Evolutionary conservation across 2,329 filamentous ascomycete genomes (phyloP).

Genomic region (Orbilia blumenaviensis): DNA sequence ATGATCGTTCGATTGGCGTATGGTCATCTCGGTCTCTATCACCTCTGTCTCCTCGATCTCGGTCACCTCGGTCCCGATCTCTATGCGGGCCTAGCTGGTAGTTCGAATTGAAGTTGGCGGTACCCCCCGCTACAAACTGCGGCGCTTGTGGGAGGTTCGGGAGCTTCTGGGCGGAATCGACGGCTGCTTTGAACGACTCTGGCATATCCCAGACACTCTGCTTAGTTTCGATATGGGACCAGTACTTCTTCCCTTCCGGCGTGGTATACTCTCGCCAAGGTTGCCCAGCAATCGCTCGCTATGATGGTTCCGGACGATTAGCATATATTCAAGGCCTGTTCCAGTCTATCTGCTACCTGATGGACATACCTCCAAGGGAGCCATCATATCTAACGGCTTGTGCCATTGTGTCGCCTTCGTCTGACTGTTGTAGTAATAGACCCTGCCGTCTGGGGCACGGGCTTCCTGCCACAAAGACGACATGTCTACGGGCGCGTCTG

Average conservation of each 20-base stretch:
- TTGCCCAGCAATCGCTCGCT: constrained; percentile 82
- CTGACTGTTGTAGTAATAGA: constrained; percentile 88
- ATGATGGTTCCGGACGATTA: constrained; percentile 54
- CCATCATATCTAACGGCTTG: constrained; percentile 91
- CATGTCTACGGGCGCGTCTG: constrained; percentile 58
- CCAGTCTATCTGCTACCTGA: constrained; percentile 1
- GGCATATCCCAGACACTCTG: constrained; percentile 96
- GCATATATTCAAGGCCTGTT: not conserved
- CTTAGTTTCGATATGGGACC: constrained; percentile 91
- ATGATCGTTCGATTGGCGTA: constrained; percentile 65
- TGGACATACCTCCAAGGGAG: constrained; percentile 74
- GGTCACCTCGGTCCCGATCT: constrained; percentile 62
- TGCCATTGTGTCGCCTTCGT: constrained; percentile 94
- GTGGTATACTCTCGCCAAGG: constrained; percentile 94
- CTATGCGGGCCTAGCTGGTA: constrained; percentile 47
- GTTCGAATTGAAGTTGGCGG: constrained; percentile 61
- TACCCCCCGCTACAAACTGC: constrained; percentile 70
- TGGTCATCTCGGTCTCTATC: constrained; percentile 62
- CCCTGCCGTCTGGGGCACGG: constrained; percentile 79
- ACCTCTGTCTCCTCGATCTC: constrained; percentile 54
- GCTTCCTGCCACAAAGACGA: constrained; percentile 79
- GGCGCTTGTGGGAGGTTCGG: constrained; percentile 57
- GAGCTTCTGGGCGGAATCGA: constrained; percentile 64
- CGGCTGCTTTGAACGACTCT: constrained; percentile 77
- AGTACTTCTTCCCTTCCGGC: constrained; percentile 88